Evolutionary conservation across 768 basidiomycete species (phyloP), one percentile per base, ranked within the genome.

Genomic region (Albatrellus ellisii): DNA sequence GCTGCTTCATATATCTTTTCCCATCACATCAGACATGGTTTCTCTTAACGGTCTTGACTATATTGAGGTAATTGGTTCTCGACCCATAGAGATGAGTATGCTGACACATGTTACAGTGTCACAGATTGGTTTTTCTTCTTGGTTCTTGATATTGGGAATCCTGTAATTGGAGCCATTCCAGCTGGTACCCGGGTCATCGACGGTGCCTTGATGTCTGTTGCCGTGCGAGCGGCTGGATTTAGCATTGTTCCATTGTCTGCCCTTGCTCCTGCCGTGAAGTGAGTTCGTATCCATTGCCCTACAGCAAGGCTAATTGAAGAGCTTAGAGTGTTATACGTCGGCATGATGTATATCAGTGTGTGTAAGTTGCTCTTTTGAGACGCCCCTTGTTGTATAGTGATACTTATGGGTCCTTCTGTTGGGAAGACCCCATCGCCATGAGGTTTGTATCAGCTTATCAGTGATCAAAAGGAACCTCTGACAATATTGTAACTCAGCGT

Each of bases 21-120:
- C 90, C 90, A 0, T 79, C 88, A 0, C 87, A 91, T 53, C 91
- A 95, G 55, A 95, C 91, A 3, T 90, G 89, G 87, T 85, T 94
- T 51, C 72, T 95, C 4, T 47, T 88, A 1, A 70, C 73, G 1
- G 58, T 92, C 18, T 66, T 95, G 18, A 27, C 84, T 3, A 49
- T 64, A 0, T 62, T 94, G 26, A 88, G 75, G 89, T 90, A 53
- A 27, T 25, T 18, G 26, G 18, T 12, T 28, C 12, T 6, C 2
- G 9, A 7, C 22, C 31, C 21, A 12, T 10, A n/a, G 7, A 2
- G 17, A 11, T 21, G 15, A 10, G 6, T 27, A 12, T 27, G 9
- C 25, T 36, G 11, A 18, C 28, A 28, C 20, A 20, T 26, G 26
- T 20, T 20, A 2, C 44, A 91, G 88, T 31, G 52, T 66, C 43